Evolutionary conservation across 164 flowering plant species (phyloP).

Genomic region (Magnolia officinalis): DNA sequence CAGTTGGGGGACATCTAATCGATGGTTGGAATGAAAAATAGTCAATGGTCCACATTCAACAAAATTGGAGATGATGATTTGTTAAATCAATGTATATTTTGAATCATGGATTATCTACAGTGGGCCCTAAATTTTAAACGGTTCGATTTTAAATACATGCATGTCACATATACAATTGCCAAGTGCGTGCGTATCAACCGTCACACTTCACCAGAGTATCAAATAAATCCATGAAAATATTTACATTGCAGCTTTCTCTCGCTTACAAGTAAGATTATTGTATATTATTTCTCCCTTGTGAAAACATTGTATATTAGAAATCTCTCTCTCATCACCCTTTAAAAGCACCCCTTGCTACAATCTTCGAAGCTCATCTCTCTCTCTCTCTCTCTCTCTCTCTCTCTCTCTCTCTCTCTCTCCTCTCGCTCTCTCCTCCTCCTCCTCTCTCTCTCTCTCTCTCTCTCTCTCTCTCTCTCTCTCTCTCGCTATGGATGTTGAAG

Average conservation of each 20-base stretch:
- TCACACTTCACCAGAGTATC: neutral
- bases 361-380: neutral
- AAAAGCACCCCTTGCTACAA: neutral
- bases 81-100: too few relatives aligned
- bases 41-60: too few relatives aligned
- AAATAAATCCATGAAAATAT: neutral
- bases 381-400: neutral
- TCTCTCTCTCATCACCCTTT: neutral
- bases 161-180: neutral
- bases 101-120: too few relatives aligned
- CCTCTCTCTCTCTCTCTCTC: neutral
- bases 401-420: neutral
- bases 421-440: too few relatives aligned
- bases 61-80: too few relatives aligned
- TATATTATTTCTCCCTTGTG: neutral
- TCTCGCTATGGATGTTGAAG: conserved; percentile 3
- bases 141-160: too few relatives aligned
- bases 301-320: neutral
- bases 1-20: too few relatives aligned
- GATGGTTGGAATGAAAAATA: too few relatives aligned
- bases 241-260: neutral
- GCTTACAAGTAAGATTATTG: neutral
- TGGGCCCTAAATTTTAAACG: too few relatives aligned
- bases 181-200: neutral
- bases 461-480: neutral